Percentiles rank a stretch among this genome's conserved stretches.
Evolutionary conservation across 176 grass and related monocot species (phyloP).

Genomic region (Phoenix roebelenii): DNA sequence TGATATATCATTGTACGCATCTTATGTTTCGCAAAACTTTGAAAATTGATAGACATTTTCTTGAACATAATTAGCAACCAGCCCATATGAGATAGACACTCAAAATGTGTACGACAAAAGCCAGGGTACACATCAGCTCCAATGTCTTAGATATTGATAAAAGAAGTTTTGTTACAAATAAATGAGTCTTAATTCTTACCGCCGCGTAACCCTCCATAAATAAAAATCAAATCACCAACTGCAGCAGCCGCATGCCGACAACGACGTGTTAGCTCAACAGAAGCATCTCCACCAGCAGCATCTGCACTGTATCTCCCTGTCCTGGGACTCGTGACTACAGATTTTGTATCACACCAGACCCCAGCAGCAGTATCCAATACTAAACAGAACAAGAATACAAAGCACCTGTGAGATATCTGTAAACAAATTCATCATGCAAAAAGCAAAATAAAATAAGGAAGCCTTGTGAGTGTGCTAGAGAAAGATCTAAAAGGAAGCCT

Average conservation of each 20-base stretch:
- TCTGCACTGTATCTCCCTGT: constrained; percentile 87
- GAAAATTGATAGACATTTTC: background rate
- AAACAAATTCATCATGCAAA: too few relatives aligned
- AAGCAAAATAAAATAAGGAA: too few relatives aligned
- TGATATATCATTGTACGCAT: background rate
- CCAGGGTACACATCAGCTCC: too few relatives aligned
- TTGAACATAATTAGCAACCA: background rate
- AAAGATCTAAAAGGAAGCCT: too few relatives aligned
- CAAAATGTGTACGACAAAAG: too few relatives aligned
- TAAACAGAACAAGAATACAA: constrained; percentile 36
- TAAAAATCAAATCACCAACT: constrained; percentile 89
- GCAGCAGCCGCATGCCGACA: constrained; percentile 94
- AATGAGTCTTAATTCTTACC: constrained; percentile 37
- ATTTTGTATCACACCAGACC: constrained; percentile 94
- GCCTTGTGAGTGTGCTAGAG: too few relatives aligned
- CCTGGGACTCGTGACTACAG: constrained; percentile 90
- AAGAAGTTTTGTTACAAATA: background rate
- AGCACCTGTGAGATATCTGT: background rate
- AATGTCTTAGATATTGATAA: too few relatives aligned
- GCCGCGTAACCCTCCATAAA: constrained; percentile 94
- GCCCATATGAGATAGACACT: too few relatives aligned
- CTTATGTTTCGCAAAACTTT: background rate
- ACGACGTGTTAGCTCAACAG: constrained; percentile 79
- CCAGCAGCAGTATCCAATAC: constrained; percentile 97
- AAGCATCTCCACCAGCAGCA: constrained; percentile 90